Evolutionary conservation across 177 flowering plant genomes (phyloP).

Genomic region (Tripterygium wilfordii): DNA sequence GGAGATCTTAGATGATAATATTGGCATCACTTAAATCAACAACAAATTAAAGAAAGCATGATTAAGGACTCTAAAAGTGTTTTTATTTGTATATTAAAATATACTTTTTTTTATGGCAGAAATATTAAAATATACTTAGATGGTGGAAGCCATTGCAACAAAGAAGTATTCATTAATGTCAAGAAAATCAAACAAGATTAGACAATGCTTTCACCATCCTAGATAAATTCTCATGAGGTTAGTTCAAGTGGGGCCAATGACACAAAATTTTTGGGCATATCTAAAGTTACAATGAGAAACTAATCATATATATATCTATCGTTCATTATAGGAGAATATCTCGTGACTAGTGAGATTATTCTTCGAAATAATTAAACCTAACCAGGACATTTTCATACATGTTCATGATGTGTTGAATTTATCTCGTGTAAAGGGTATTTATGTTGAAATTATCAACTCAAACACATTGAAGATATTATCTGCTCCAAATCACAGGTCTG

Average conservation of each 20-base stretch:
- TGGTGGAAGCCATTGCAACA: conserved; percentile 34
- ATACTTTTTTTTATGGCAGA: too few relatives aligned
- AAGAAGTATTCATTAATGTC: conserved; percentile 2
- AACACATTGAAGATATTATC: too few relatives aligned
- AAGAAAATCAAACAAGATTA: conserved; percentile 19
- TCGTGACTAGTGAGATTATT: too few relatives aligned
- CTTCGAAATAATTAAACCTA: too few relatives aligned
- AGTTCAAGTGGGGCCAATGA: neutral
- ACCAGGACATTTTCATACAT: too few relatives aligned
- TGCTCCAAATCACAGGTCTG: too few relatives aligned
- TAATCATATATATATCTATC: conserved; percentile 24
- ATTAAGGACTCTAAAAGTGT: conserved; percentile 22
- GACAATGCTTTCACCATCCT: conserved; percentile 9
- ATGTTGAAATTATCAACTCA: too few relatives aligned
- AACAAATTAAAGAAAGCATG: conserved; percentile 36
- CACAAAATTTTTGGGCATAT: conserved; percentile 7
- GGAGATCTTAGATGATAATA: conserved; percentile 57
- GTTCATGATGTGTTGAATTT: too few relatives aligned
- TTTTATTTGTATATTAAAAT: too few relatives aligned
- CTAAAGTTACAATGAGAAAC: conserved; percentile 12
- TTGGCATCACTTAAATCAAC: conserved; percentile 60
- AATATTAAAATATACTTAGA: conserved; percentile 11
- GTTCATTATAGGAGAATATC: conserved; percentile 32
- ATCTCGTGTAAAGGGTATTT: too few relatives aligned
- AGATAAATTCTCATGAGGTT: too few relatives aligned